Base-by-base conservation (phyloP, 345 rosid genomes). In the Jatropha curcas region DNA sequence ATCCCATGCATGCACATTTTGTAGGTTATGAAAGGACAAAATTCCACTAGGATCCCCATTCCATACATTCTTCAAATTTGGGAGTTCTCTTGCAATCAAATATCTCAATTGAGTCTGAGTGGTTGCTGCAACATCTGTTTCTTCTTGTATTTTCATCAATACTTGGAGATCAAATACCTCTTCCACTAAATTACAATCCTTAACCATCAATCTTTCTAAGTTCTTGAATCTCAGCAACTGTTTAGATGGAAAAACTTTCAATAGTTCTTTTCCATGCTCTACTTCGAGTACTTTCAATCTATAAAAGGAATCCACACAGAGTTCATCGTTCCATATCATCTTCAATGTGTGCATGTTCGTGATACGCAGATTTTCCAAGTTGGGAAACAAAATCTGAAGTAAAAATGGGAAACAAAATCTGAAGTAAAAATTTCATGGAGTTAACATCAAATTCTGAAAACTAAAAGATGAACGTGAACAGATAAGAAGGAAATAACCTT, bases 381-480 rank as follows among this genome's bases (percentile, higher is more conserved):
- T 61, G 46, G 83, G 76, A 58, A 79, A 65, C 37, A 65, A 46
- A 16, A 73, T 76, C 81, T 82, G 74, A 34, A 27, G 4, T 14
- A 43, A 4, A 6, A 58, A 53, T n/a, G 46, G 83, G 76, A 58
- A 79, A 65, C 37, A 65, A 46, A 16, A 73, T 76, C 81, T 82
- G 74, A 34, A 27, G 4, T 14, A 43, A 4, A 6, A 58, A 53
- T n/a, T n/a, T n/a, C n/a, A n/a, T n/a, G n/a, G n/a, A 41, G 7
- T 14, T n/a, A 35, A 39, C 27, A 2, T 4, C 8, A 19, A 22
- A 4, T 20, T 35, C 16, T 17, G 24, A 35, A 4, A 2, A 3
- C 1, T 19, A 19, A 10, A 39, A 24, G 28, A 27, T 20, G 0
- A 12, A 60, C 4, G 14, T 11, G 41, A 60, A 60, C 7, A 60